These are phyloP conservation scores for Mycocentrospora acerina DNA, from an alignment of 2,329 filamentous ascomycete genomes.

Conservation along the genomic window DNA sequence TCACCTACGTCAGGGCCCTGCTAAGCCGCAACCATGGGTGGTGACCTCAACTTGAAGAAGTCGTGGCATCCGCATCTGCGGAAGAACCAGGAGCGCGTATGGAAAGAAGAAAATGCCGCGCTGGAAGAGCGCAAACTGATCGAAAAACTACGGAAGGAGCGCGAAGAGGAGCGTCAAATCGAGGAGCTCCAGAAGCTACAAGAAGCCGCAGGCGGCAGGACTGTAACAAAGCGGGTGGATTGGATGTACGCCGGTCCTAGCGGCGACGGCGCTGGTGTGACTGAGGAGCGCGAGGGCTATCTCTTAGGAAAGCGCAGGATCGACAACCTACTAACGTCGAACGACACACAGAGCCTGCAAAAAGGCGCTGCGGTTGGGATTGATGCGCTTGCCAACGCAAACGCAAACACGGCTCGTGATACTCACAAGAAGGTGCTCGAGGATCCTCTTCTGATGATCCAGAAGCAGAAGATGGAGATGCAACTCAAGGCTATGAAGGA, in stretches of 20 bases:
- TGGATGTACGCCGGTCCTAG: slow-evolving; percentile 97
- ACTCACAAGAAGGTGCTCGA: slow-evolving; percentile 83
- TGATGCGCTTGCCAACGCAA: slow-evolving; percentile 56
- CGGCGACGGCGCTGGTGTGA: slow-evolving; percentile 64
- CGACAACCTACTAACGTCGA: slow-evolving; percentile 75
- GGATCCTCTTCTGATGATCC: slow-evolving; percentile 90
- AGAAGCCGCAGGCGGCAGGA: slow-evolving; percentile 81
- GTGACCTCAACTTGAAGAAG: slow-evolving; percentile 90
- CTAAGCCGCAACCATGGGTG: slow-evolving; percentile 68
- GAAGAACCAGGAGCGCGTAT: slow-evolving; percentile 88
- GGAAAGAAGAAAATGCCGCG: slow-evolving; percentile 88
- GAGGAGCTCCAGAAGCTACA: slow-evolving; percentile 90
- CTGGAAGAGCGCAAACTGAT: slow-evolving; percentile 93
- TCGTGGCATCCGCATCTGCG: slow-evolving; percentile 86
- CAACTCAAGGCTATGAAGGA: slow-evolving; percentile 65
- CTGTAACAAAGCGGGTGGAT: slow-evolving; percentile 80
- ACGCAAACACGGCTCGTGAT: slow-evolving; percentile 74
- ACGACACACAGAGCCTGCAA: slow-evolving; percentile 71
- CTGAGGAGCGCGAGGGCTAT: slow-evolving; percentile 91
- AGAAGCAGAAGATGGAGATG: slow-evolving; percentile 70
- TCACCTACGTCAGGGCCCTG: slow-evolving; percentile 2
- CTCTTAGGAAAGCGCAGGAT: slow-evolving; percentile 89
- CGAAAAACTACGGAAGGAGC: slow-evolving; percentile 86
- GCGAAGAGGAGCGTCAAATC: slow-evolving; percentile 88
- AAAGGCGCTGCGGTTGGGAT: slow-evolving; percentile 56